These are phyloP conservation scores for Fusarium protoensiforme DNA, from an alignment of 2,329 filamentous ascomycete species.

Conservation along the genomic window DNA sequence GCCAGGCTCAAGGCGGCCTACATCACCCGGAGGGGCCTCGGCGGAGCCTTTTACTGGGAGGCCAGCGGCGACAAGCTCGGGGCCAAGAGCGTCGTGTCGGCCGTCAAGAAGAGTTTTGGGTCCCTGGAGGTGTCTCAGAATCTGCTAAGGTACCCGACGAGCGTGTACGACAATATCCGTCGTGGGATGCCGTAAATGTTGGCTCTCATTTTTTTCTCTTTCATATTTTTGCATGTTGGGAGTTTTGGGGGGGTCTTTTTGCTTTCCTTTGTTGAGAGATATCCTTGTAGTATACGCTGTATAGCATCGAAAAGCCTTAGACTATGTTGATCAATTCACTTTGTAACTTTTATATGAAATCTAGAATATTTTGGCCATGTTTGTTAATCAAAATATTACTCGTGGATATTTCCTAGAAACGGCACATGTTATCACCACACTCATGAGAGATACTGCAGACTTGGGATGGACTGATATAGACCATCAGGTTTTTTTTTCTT, in stretches of 20 bases:
- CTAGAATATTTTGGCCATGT: not conserved
- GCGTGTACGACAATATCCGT: constrained; percentile 68
- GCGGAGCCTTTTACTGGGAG: constrained; percentile 89
- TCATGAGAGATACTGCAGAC: not conserved
- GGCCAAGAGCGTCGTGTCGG: constrained; percentile 67
- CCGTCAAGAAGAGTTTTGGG: constrained; percentile 59
- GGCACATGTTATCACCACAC: not conserved
- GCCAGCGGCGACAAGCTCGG: constrained; percentile 72
- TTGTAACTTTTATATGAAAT: not conserved
- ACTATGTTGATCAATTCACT: not conserved
- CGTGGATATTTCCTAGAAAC: not conserved
- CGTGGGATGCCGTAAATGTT: constrained; percentile 44
- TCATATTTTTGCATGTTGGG: constrained; percentile 9
- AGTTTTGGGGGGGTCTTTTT: not conserved
- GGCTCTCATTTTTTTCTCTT: constrained; percentile 5
- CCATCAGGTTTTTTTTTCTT: not conserved
- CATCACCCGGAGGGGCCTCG: constrained; percentile 69
- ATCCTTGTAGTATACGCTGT: constrained; percentile 14
- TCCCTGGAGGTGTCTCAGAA: constrained; percentile 62
- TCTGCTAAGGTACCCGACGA: constrained; percentile 65
- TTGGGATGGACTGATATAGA: not conserved
- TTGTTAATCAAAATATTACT: no score
- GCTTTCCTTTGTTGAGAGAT: constrained; percentile 8
- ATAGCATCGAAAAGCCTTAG: constrained; percentile 28
- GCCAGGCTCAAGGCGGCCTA: constrained; percentile 72